A percentile compares a stretch with the other conserved stretches of the same genome.
phyloP scores from a whole-genome alignment of 2,329 filamentous ascomycete genomes.

The Knufia fluminis region DNA sequence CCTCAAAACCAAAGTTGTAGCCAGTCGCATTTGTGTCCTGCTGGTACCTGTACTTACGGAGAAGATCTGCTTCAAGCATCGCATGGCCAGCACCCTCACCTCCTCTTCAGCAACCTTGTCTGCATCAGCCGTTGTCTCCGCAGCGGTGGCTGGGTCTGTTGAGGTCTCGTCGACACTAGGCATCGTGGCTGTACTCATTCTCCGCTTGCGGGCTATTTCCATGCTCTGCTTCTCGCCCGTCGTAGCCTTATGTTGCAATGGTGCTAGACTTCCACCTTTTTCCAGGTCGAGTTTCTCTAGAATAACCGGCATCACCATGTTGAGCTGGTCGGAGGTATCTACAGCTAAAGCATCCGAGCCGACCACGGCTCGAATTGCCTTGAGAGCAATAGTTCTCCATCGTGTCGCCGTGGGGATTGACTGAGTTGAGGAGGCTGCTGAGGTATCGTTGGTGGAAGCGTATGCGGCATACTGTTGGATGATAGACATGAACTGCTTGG shows the following conservation, averaged over 20 bases:
- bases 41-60: conserved; percentile 56
- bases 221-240: conserved; percentile 59
- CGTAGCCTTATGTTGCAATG: conserved; percentile 58
- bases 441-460: conserved; percentile 53
- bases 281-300: conserved; percentile 77
- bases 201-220: conserved; percentile 54
- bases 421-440: conserved; percentile 29
- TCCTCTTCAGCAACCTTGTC: conserved; percentile 86
- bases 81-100: conserved; percentile 71
- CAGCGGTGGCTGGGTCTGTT: conserved; percentile 56
- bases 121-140: conserved; percentile 73
- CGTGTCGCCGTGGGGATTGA: conserved; percentile 63
- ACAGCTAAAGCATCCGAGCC: conserved; percentile 69
- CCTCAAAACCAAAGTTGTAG: conserved; percentile 62
- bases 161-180: conserved; percentile 60
- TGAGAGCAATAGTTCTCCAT: conserved; percentile 64
- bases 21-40: conserved; percentile 67
- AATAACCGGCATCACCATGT: conserved; percentile 72
- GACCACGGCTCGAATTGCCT: conserved; percentile 72
- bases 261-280: conserved; percentile 58
- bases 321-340: conserved; percentile 65
- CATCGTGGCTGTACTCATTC: conserved; percentile 72
- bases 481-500: conserved; percentile 71
- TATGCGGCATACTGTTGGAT: conserved; percentile 71
- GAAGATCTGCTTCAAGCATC: conserved; percentile 81